Percentiles rank a stretch among this genome's conserved stretches.
phyloP scores from a whole-genome alignment of 257 asterid genomes.

The Misopates orontium region DNA sequence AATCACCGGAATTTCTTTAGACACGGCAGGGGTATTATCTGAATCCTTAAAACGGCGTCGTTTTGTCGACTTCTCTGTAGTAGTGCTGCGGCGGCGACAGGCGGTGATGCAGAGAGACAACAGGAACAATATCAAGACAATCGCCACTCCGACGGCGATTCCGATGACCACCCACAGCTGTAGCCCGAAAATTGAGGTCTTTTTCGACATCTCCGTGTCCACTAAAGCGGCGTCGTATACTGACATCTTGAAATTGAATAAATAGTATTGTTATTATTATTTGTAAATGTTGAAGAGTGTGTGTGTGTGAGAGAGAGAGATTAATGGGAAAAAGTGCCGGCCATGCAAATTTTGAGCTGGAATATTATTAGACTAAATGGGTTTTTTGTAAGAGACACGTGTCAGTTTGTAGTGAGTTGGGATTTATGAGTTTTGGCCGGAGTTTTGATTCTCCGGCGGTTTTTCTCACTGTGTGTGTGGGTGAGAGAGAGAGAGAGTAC shows the following conservation, averaged over 20 bases:
- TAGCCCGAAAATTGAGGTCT: conserved; percentile 78
- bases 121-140: conserved; percentile 70
- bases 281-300: neutral
- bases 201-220: conserved; percentile 66
- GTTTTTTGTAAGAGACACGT: no score
- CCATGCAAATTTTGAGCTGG: conserved; percentile 40
- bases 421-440: neutral
- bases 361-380: no score
- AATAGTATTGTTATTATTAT: neutral
- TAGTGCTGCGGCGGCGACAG: conserved; percentile 38
- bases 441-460: neutral
- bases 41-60: conserved; percentile 30
- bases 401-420: neutral
- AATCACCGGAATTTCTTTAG: conserved; percentile 81
- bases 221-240: conserved; percentile 61
- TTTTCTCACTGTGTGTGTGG: conserved; percentile 7
- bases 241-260: conserved; percentile 43
- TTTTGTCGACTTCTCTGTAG: conserved; percentile 33
- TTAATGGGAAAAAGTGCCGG: conserved; percentile 14
- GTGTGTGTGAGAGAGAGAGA: conserved; percentile 20
- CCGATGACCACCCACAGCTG: conserved; percentile 91
- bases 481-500: neutral
- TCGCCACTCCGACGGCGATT: conserved; percentile 72
- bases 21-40: conserved; percentile 61
- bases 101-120: conserved; percentile 83